phyloP scores from a whole-genome alignment of 108 stramenopile species.

The Parietichytrium sp. region DNA sequence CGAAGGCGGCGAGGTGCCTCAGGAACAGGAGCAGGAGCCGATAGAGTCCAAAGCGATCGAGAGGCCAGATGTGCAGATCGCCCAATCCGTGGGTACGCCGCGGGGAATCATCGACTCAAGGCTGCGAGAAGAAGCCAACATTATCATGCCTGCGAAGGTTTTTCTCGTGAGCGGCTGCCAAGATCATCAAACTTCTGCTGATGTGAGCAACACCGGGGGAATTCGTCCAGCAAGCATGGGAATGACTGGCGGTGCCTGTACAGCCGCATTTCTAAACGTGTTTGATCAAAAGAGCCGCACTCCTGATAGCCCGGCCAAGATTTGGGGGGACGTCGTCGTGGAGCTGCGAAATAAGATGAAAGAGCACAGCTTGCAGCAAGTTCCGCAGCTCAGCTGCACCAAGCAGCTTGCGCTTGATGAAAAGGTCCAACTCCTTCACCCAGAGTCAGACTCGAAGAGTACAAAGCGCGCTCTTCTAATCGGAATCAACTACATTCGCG shows the following conservation, averaged over 20 bases:
- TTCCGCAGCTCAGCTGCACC: conserved; percentile 18
- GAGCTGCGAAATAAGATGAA: not conserved
- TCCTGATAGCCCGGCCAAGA: not conserved
- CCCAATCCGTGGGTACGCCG: too few species aligned
- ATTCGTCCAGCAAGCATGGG: not conserved
- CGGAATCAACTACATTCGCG: conserved; percentile 11
- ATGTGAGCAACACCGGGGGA: not conserved
- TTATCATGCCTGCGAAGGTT: not conserved
- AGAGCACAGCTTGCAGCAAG: not conserved
- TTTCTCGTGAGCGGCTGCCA: not conserved
- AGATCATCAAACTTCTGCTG: not conserved
- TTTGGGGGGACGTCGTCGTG: not conserved
- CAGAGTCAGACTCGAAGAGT: not conserved
- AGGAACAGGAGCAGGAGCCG: too few species aligned
- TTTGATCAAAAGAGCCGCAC: not conserved
- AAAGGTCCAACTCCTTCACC: not conserved
- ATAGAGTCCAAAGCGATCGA: too few species aligned
- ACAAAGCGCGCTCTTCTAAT: not conserved
- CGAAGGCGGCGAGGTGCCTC: too few species aligned
- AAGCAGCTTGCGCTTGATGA: not conserved
- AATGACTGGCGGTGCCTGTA: conserved; percentile 21
- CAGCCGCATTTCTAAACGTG: not conserved
- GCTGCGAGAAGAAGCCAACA: not conserved
- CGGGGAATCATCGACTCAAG: too few species aligned
- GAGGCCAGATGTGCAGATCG: too few species aligned